Evolutionary conservation across 2,329 filamentous ascomycete species (phyloP).

Genomic region (Colletotrichum euphorbiae): DNA sequence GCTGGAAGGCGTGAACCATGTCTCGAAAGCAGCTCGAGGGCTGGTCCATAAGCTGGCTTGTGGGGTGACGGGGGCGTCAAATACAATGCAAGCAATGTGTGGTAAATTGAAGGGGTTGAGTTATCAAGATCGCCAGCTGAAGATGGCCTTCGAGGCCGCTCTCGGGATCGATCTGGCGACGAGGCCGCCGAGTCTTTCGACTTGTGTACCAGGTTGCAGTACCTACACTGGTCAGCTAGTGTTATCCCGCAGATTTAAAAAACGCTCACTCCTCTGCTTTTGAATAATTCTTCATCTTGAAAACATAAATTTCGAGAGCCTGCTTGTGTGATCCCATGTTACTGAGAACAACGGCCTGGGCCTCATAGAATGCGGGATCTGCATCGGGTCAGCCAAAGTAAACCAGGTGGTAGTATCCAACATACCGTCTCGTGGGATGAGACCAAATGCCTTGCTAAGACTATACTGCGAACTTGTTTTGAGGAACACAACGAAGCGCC

Average conservation of each 20-base stretch:
- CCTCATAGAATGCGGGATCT: conserved; percentile 90
- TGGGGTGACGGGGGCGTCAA: conserved; percentile 82
- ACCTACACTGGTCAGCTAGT: conserved; percentile 59
- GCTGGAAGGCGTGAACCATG: conserved; percentile 94
- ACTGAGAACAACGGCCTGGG: conserved; percentile 88
- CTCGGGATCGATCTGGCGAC: conserved; percentile 46
- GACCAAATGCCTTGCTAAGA: conserved; percentile 78
- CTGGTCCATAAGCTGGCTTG: conserved; percentile 78
- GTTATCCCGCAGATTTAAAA: not conserved
- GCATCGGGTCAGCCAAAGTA: conserved; percentile 29
- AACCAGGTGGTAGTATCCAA: conserved; percentile 22
- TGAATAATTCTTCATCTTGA: conserved; percentile 85
- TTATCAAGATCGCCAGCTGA: conserved; percentile 57
- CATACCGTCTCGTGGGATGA: conserved; percentile 84
- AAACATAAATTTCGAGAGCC: conserved; percentile 97
- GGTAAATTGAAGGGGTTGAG: conserved; percentile 83
- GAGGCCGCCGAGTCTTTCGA: conserved; percentile 59
- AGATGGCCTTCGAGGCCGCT: conserved; percentile 43
- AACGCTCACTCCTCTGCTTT: conserved; percentile 89
- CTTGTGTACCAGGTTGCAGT: conserved; percentile 89
- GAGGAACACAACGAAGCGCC: conserved; percentile 79
- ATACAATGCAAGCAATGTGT: conserved; percentile 90
- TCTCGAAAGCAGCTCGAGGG: conserved; percentile 87
- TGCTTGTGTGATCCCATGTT: conserved; percentile 97
- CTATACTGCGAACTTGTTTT: conserved; percentile 84